Evolutionary conservation across 129 eudicot genomes (phyloP), one percentile per base, ranked within the genome.

Genomic region (Helichrysum umbraculigerum): DNA sequence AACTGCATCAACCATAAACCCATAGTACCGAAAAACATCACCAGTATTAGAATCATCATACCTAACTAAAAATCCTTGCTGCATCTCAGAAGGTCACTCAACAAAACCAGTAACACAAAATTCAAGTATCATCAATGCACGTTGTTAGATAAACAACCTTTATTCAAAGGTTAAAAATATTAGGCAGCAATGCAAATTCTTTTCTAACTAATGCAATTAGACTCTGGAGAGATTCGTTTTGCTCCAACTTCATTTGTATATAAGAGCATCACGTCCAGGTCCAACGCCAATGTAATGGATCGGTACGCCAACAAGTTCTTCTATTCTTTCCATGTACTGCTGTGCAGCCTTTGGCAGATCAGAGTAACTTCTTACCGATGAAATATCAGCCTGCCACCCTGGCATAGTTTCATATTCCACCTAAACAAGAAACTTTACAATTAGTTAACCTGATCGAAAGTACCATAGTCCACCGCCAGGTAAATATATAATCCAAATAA

Each of bases 201-300:
- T 34, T 51, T 39, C 68, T 25, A 54, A 67, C 9, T 7, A 51
- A 66, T 5, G 19, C 9, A 9, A 41, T 41, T 9, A 41, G 47
- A 76, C 28, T 41, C 25, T 14, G 25, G 12, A 71, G 61, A 56
- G 8, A 74, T 74, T 47, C 32, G 6, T 61, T 39, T 25, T 59
- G 70, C 61, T 76, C 16, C 51, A 67, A n/a, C 12, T 59, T 89
- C 74, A 94, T 83, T 94, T 94, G 89, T 87, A 91, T 71, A 94
- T 91, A 70, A 94, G 95, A 82, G 99, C 99, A 84, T 94, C 97
- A 11, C 99, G 96, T 60, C 99, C 99, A 8, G 99, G 97, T 19
- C 99, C 99, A 32, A 87, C 81, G 44, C 99, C 99, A 16, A 94
- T 94, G 80, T 94, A 94, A 83, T 94, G 96, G 65, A 94, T 61